Percentiles rank a stretch among this genome's conserved stretches.
Conservation (phyloP, 2,329 filamentous ascomycete species). For the Hirsutella minnesotensis region DNA sequence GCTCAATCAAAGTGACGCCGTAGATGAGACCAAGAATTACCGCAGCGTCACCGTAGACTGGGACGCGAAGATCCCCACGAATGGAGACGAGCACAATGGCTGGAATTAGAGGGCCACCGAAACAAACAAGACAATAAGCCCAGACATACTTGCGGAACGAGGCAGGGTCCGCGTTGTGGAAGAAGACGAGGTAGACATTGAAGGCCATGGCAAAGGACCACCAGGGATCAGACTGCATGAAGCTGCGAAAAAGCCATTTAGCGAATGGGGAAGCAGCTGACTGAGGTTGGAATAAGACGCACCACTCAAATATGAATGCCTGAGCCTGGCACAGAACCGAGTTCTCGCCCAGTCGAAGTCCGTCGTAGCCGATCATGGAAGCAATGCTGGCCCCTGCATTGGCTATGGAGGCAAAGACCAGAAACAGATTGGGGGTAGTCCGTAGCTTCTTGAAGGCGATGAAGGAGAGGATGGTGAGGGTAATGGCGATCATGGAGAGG, state of each 20-base stretch:
- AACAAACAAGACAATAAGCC: conserved; percentile 57
- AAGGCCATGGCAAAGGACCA: conserved; percentile 75
- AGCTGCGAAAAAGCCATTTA: conserved; percentile 33
- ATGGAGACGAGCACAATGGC: conserved; percentile 55
- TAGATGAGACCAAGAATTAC: conserved; percentile 18
- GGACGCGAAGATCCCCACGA: conserved; percentile 21
- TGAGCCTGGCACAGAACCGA: conserved; percentile 50
- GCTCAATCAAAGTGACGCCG: not conserved
- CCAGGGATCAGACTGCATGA: conserved; percentile 63
- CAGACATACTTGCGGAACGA: conserved; percentile 59
- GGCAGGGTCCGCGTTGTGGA: conserved; percentile 42
- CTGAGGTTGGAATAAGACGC: not conserved
- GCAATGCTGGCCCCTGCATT: conserved; percentile 45
- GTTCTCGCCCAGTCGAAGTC: conserved; percentile 39
- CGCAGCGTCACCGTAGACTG: conserved; percentile 43
- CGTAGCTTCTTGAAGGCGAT: conserved; percentile 36
- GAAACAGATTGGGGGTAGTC: conserved; percentile 43
- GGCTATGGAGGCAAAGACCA: conserved; percentile 23
- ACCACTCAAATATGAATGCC: conserved; percentile 55
- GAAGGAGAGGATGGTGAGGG: conserved; percentile 37
- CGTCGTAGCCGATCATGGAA: conserved; percentile 59
- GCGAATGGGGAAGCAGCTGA: not conserved
- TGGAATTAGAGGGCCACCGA: conserved; percentile 57
- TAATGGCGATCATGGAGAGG: conserved; percentile 39
- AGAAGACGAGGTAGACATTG: conserved; percentile 64